phyloP scores from a whole-genome alignment of 1,284 basidiomycete genomes.

The Psilocybe mexicana region DNA sequence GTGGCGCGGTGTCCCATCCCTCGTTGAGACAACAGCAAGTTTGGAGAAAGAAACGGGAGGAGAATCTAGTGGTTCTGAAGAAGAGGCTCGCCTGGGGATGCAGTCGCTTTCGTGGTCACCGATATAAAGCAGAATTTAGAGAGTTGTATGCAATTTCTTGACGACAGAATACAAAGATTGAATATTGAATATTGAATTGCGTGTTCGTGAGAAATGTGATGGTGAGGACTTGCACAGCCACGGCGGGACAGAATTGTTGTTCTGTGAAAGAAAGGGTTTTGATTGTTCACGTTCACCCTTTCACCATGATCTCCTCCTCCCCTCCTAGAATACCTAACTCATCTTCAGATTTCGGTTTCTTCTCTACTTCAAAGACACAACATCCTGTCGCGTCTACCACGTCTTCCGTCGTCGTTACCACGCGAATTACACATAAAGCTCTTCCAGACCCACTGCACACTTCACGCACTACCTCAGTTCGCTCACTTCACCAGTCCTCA shows the following conservation, averaged over 20 bases:
- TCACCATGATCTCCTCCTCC: constrained; percentile 17
- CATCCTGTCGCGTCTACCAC: constrained; percentile 30
- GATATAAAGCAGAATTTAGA: neutral
- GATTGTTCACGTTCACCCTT: neutral
- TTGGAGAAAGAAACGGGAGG: too few relatives aligned
- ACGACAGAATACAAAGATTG: too few relatives aligned
- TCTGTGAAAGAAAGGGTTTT: neutral
- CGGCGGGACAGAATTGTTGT: neutral
- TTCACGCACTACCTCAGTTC: constrained; percentile 17
- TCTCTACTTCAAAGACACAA: constrained; percentile 32
- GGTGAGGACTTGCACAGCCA: neutral
- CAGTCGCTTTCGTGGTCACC: neutral
- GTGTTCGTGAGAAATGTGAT: neutral
- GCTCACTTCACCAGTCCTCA: constrained; percentile 17
- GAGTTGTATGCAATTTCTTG: neutral
- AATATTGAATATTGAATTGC: neutral
- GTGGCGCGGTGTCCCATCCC: too few relatives aligned
- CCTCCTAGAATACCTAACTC: constrained; percentile 13
- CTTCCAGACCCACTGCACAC: constrained; percentile 10
- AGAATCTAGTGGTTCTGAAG: too few relatives aligned
- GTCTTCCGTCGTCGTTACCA: constrained; percentile 32
- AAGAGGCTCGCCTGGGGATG: neutral
- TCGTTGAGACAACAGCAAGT: too few relatives aligned
- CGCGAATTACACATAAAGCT: constrained; percentile 26
- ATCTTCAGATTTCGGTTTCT: constrained; percentile 37